A percentile compares a stretch with the other conserved stretches of the same genome.
phyloP scores from a whole-genome alignment of 768 basidiomycete species.

The Kwoniella heveanensis region DNA sequence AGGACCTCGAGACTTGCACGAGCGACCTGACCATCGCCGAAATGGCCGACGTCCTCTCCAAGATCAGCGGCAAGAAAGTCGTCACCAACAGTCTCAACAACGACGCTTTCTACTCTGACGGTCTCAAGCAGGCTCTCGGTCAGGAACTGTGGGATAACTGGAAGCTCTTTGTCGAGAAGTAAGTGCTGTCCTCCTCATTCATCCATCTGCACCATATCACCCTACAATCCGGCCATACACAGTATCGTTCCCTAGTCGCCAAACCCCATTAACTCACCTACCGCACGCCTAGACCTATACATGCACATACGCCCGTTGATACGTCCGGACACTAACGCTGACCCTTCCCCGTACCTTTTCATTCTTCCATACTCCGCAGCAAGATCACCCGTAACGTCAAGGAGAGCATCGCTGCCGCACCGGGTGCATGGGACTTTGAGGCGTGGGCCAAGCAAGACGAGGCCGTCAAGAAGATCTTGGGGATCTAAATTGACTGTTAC shows the following conservation, averaged over 20 bases:
- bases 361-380: background rate
- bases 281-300: no score
- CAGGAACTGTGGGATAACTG: constrained; percentile 24
- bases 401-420: constrained; percentile 3
- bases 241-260: no score
- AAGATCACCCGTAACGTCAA: constrained; percentile 5
- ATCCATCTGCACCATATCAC: background rate
- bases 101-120: constrained; percentile 22
- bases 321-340: background rate
- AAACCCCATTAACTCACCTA: no score
- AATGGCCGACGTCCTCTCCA: constrained; percentile 21
- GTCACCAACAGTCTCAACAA: constrained; percentile 15
- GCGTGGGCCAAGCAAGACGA: constrained; percentile 15
- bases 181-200: constrained; percentile 5
- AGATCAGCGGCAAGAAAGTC: constrained; percentile 19
- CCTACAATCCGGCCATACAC: no score
- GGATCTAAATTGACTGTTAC: no score
- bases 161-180: constrained; percentile 20
- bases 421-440: constrained; percentile 9
- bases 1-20: constrained; percentile 22
- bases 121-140: constrained; percentile 12
- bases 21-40: constrained; percentile 11
- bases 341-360: background rate
- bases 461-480: constrained; percentile 8
- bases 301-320: no score